phyloP scores from a whole-genome alignment of 192 early-diverging fungal genomes.

The Oehlia diaphana region DNA sequence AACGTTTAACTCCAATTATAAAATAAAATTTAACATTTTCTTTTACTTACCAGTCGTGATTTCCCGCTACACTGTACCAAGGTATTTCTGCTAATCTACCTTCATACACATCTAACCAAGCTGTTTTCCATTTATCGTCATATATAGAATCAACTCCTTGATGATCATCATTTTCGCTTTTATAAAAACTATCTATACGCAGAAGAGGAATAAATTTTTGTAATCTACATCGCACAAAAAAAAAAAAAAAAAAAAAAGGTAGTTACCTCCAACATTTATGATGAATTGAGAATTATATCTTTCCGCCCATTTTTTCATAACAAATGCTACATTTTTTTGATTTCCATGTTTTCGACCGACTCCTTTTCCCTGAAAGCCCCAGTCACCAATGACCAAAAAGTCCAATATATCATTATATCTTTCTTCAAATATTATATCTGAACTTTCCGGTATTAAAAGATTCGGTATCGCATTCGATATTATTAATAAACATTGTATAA shows the following conservation, averaged over 20 bases:
- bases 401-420: slow-evolving; percentile 13
- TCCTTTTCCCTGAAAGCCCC: not conserved
- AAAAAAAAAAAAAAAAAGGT: not conserved
- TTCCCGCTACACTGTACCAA: slow-evolving; percentile 29
- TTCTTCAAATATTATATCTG: not conserved
- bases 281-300: slow-evolving; percentile 14
- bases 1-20: no score
- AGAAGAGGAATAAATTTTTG: not conserved
- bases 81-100: slow-evolving; percentile 17
- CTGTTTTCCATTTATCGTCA: slow-evolving; percentile 25
- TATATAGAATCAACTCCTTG: slow-evolving; percentile 18
- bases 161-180: slow-evolving; percentile 13
- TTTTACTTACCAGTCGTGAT: slow-evolving; percentile 26
- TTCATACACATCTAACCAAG: slow-evolving; percentile 25
- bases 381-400: slow-evolving; percentile 19
- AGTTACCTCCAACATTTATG: slow-evolving; percentile 25
- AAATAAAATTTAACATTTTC: no score
- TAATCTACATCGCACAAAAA: not conserved
- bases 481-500: not conserved
- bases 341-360: not conserved
- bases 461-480: not conserved
- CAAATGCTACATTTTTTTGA: not conserved
- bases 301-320: slow-evolving; percentile 15
- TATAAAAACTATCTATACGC: slow-evolving; percentile 26
- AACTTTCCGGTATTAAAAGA: not conserved